A percentile compares a stretch with the other conserved stretches of the same genome.
Evolutionary conservation across 176 grass and related monocot species (phyloP).

Genomic region (Juncus inflexus): DNA sequence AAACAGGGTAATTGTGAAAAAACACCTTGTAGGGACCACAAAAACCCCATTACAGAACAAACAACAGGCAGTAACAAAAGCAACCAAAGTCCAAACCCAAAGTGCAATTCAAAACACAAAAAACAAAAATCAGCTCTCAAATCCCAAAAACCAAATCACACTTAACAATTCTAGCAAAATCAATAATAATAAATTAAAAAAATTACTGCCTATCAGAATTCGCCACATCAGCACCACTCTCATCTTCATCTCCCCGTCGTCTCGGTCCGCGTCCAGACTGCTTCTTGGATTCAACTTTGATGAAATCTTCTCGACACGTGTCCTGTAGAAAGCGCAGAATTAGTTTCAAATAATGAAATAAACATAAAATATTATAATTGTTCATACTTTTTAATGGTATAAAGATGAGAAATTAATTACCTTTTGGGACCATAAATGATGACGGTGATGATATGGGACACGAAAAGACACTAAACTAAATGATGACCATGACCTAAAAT

Average conservation of each 20-base stretch:
- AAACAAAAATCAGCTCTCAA: slow-evolving; percentile 8
- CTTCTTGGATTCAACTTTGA: not conserved
- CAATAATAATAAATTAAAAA: slow-evolving; percentile 64
- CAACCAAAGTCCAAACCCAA: slow-evolving; percentile 97
- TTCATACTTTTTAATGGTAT: too few species aligned
- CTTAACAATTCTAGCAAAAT: not conserved
- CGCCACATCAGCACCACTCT: slow-evolving; percentile 45
- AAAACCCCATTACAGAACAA: slow-evolving; percentile 88
- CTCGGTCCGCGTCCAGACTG: slow-evolving; percentile 95
- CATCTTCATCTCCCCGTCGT: slow-evolving; percentile 67
- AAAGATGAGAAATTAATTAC: too few species aligned
- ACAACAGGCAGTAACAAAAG: too few species aligned
- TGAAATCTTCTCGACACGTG: too few species aligned
- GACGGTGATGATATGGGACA: too few species aligned
- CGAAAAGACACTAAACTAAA: too few species aligned
- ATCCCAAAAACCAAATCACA: too few species aligned
- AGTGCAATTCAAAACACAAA: slow-evolving; percentile 51
- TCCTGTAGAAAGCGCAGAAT: too few species aligned
- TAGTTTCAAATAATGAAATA: too few species aligned
- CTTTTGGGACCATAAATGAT: too few species aligned
- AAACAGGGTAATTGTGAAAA: not conserved
- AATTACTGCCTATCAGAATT: slow-evolving; percentile 81
- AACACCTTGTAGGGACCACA: slow-evolving; percentile 61
- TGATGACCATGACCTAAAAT: too few species aligned
- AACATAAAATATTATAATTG: too few species aligned